These are phyloP conservation scores for Solanum hybrid DNA, from an alignment of 305 asterid species.

Conservation along the genomic window DNA sequence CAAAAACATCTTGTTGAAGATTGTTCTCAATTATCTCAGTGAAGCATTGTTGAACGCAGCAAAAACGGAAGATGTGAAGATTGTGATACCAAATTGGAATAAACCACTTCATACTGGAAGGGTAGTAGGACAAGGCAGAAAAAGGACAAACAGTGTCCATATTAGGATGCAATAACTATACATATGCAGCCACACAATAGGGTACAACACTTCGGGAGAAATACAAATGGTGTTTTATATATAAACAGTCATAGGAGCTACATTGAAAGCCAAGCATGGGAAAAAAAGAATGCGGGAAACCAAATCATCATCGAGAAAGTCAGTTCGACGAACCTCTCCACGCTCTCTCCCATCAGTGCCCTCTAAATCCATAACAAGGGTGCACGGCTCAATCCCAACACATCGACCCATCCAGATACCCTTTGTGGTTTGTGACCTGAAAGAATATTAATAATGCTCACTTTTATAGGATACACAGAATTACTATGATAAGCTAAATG, in stretches of 20 bases:
- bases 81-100: neutral
- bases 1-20: neutral
- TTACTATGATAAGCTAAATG: neutral
- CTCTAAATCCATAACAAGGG: conserved; percentile 95
- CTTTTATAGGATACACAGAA: neutral
- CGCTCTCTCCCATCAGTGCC: conserved; percentile 99
- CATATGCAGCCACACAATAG: neutral
- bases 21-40: neutral
- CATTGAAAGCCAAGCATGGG: conserved; percentile 1
- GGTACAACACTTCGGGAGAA: neutral
- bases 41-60: neutral
- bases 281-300: neutral
- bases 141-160: neutral
- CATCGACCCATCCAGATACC: conserved; percentile 95
- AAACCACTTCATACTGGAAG: neutral
- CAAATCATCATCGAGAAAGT: conserved; percentile 10
- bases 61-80: neutral
- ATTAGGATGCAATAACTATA: neutral
- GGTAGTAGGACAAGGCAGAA: neutral
- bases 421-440: conserved; percentile 92
- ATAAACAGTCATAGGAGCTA: neutral
- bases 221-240: neutral
- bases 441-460: neutral
- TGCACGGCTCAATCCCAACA: conserved; percentile 89
- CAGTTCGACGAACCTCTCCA: conserved; percentile 64